Evolutionary conservation across 208 protist species (phyloP).

Genomic region (Leishmania braziliensis): DNA sequence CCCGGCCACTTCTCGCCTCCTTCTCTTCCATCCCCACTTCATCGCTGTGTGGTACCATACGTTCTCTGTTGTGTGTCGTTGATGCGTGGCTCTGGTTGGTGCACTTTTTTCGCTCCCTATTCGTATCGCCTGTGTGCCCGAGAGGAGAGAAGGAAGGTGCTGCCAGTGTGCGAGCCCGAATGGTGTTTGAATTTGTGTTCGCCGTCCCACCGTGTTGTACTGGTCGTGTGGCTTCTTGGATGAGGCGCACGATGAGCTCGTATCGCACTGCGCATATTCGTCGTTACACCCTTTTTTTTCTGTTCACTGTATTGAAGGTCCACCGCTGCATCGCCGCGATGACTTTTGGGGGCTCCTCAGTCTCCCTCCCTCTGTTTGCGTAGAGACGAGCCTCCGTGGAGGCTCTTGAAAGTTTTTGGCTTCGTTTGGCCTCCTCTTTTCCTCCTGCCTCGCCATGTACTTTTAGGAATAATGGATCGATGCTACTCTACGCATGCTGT

Average conservation of each 20-base stretch:
- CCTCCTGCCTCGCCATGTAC: too few species aligned
- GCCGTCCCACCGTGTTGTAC: not conserved
- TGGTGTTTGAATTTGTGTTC: not conserved
- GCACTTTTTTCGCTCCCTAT: not conserved
- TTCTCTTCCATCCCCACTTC: not conserved
- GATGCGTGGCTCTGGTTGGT: too few species aligned
- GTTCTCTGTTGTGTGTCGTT: not conserved
- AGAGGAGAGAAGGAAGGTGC: not conserved
- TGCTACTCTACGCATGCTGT: too few species aligned
- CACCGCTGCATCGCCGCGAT: not conserved
- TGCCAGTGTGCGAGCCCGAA: not conserved
- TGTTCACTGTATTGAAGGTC: not conserved
- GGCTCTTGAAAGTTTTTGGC: not conserved
- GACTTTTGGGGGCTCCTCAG: not conserved
- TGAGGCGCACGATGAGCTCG: not conserved
- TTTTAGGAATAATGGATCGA: too few species aligned
- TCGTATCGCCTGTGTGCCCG: not conserved
- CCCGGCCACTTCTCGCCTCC: not conserved
- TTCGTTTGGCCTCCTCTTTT: not conserved
- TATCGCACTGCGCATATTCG: not conserved
- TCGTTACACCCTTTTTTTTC: not conserved
- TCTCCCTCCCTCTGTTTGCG: not conserved
- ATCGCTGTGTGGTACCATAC: not conserved
- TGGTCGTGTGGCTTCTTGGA: not conserved
- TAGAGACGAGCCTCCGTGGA: too few species aligned